These are phyloP conservation scores for Prunella vulgaris DNA, from an alignment of 257 asterid species.

Conservation along the genomic window DNA sequence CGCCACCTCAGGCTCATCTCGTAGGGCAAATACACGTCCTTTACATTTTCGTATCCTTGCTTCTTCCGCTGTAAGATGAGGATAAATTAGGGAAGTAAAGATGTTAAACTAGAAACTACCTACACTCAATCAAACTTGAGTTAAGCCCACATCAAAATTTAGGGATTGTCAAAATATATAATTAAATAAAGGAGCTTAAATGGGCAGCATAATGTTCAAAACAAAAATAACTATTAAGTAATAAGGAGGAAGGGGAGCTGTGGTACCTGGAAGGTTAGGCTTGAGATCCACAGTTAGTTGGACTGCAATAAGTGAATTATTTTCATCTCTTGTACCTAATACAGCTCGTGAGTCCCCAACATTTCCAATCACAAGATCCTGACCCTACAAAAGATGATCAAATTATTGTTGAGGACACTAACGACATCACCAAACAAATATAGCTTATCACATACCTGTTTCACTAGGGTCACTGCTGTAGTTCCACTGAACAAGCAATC, in stretches of 20 bases:
- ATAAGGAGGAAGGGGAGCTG: not conserved
- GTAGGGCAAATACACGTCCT: constrained; percentile 67
- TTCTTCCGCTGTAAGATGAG: constrained; percentile 45
- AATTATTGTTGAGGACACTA: not conserved
- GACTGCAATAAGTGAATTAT: constrained; percentile 51
- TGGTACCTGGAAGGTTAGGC: constrained; percentile 80
- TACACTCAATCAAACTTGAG: not conserved
- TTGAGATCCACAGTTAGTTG: constrained; percentile 90
- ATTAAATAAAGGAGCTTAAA: no score
- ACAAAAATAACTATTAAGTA: not conserved
- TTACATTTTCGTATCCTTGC: constrained; percentile 63
- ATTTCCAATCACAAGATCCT: constrained; percentile 69
- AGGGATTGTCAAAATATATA: not conserved
- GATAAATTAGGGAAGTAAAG: not conserved
- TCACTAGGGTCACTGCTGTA: constrained; percentile 77
- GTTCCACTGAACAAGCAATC: constrained; percentile 92
- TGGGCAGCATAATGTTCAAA: not conserved
- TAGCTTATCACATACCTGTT: constrained; percentile 50
- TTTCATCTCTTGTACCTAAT: constrained; percentile 58
- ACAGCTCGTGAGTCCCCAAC: constrained; percentile 91
- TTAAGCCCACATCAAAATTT: not conserved
- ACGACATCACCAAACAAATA: not conserved
- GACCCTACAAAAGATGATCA: constrained; percentile 44
- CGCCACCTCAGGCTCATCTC: constrained; percentile 67
- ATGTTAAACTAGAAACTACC: no score